A percentile compares a stretch with the other conserved stretches of the same genome.
Evolutionary conservation across 164 flowering plant species (phyloP).

Genomic region (Amborella trichopoda): DNA sequence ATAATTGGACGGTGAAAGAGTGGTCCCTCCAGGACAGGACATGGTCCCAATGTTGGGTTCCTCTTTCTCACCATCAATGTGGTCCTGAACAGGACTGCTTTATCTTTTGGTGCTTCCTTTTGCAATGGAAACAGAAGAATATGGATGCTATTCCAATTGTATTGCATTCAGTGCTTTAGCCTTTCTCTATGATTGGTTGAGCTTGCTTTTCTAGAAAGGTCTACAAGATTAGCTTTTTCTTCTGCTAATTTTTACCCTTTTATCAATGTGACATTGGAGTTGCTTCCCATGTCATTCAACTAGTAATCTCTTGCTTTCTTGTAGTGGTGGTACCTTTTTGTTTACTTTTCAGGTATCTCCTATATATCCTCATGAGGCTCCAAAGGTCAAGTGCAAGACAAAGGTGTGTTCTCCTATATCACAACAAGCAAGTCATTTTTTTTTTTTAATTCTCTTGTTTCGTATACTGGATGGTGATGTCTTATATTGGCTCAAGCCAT

Average conservation of each 20-base stretch:
- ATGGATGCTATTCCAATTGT: too few relatives aligned
- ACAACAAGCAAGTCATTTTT: neutral
- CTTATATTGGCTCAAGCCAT: neutral
- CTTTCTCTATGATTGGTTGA: too few relatives aligned
- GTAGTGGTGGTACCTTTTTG: conserved; percentile 49
- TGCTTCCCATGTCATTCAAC: neutral
- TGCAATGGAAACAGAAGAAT: too few relatives aligned
- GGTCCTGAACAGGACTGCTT: too few relatives aligned
- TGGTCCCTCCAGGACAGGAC: too few relatives aligned
- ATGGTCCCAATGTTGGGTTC: too few relatives aligned
- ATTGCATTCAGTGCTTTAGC: too few relatives aligned
- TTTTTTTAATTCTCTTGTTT: neutral
- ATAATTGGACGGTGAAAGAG: too few relatives aligned
- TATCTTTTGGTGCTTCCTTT: too few relatives aligned
- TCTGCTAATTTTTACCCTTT: neutral
- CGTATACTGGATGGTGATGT: neutral
- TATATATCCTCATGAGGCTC: conserved; percentile 72
- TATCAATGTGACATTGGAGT: neutral
- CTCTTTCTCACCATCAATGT: too few relatives aligned
- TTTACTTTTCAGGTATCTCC: conserved; percentile 57
- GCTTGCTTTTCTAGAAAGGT: too few relatives aligned
- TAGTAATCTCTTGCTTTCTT: conserved; percentile 1
- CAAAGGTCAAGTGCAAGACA: conserved; percentile 77
- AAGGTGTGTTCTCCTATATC: conserved; percentile 28
- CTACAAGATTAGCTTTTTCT: neutral